Evolutionary conservation across 495 filamentous ascomycete species (phyloP), one percentile per base, ranked within the genome.

Genomic region (Tuber melanosporum): DNA sequence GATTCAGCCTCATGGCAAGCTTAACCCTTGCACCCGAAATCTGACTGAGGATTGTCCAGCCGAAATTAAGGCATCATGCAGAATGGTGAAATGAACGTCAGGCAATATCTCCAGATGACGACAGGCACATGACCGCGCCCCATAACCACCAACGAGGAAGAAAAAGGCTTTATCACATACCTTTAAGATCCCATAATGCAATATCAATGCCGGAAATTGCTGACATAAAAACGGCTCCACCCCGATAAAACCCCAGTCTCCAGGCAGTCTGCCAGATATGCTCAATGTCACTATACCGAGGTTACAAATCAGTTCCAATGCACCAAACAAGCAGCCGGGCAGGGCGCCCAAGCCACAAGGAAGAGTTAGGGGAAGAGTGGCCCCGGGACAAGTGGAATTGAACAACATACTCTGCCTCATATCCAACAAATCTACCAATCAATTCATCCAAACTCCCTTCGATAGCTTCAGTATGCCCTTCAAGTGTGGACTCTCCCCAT

Each of bases 171-270:
- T 70, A 42, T 70, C 32, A 71, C 78, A 72, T 80, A 83, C 82
- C 82, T 73, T 94, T 94, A 69, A 94, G 81, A 86, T 94, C 92
- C 92, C 92, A 94, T 7, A 95, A 85, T 6, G 92, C 92, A 82
- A 95, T 94, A 80, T 94, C 92, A 78, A 95, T 90, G 3, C 92
- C 92, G 1, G 91, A 87, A 43, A 94, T 85, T 10, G 92, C 92
- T 73, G 90, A 92, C 91, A 94, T 93, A 79, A 95, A 91, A 36
- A 95, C 92, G 0, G 92, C 91, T 1, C 92, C 92, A n/a, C 92
- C 92, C 49, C 92, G 88, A 84, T 94, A 94, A 85, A 94, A 94
- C 32, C 90, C 90, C 8, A 89, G 85, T 73, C 92, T 88, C 86
- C 89, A 93, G 39, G 88, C 87, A 43, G 86, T 87, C 82, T 95